Evolutionary conservation across 129 eudicot genomes (phyloP), one percentile per base, ranked within the genome.

Genomic region (Artemisia tridentata): DNA sequence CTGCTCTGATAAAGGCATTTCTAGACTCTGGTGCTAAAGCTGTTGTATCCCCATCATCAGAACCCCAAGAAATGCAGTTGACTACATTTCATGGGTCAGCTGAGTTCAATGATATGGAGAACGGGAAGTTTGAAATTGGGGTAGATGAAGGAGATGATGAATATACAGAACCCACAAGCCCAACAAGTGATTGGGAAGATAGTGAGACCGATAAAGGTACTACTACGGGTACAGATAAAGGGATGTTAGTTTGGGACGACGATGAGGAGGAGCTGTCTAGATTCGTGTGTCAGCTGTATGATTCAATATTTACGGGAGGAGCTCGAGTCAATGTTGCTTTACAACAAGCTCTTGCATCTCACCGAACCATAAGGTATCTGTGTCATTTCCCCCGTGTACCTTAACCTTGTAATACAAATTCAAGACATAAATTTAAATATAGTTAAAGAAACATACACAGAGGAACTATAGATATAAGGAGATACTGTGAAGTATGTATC

Each of bases 11-110:
- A 31, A 93, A 93, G 82, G 92, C 99, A 31, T 84, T 93, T 61
- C 78, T 93, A 7, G 96, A 90, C 77, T 90, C 93, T 1, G 96
- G 99, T 69, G 99, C 99, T 41, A 93, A 93, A 81, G 99, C 99
- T 34, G 92, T 93, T 23, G 75, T 93, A 27, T 90, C 93, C 61
- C 91, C 97, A 13, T 86, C 99, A 62, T 51, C 85, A 10, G 93
- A 87, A 71, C 95, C 99, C 66, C 93, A 86, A 65, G 96, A 90
- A 69, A 76, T 78, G 85, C 99, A 87, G 72, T 58, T 88, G 59
- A 81, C 92, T 13, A 83, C 96, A 9, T 93, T 93, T 58, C 80
- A 86, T 11, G 95, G 96, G 20, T 70, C 92, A 7, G 78, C 83
- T 10, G 95, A 92, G n/a, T 89, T 78, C 68, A 79, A 77, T 43